These are phyloP conservation scores for Heterobasidion irregulare DNA, from an alignment of 1,284 basidiomycete species.

Conservation along the genomic window DNA sequence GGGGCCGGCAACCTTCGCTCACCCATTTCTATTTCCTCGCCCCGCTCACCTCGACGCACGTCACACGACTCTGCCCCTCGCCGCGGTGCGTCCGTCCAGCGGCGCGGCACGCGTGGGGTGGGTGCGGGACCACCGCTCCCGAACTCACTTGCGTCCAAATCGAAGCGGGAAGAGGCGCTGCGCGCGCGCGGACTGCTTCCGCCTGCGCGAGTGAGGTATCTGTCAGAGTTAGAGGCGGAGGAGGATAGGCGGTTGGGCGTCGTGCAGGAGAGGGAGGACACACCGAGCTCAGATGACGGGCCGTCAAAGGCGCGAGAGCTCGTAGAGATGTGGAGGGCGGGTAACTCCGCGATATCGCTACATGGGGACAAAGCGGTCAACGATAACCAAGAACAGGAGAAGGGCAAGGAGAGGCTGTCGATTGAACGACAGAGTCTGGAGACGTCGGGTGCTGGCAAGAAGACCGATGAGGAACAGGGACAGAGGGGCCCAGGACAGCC, in stretches of 20 bases:
- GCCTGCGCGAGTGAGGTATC: slow-evolving; percentile 14
- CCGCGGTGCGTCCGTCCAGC: neutral
- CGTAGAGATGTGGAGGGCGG: slow-evolving; percentile 21
- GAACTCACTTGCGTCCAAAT: slow-evolving; percentile 17
- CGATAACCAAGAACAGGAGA: neutral
- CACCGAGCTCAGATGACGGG: neutral
- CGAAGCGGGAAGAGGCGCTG: slow-evolving; percentile 22
- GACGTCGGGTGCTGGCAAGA: neutral
- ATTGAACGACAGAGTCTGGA: neutral
- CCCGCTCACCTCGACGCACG: neutral
- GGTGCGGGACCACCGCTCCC: slow-evolving; percentile 12
- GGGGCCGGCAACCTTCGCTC: too few species aligned
- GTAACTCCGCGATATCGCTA: slow-evolving; percentile 6
- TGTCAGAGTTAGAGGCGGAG: slow-evolving; percentile 24
- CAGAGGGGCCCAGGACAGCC: too few species aligned
- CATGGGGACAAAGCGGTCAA: neutral
- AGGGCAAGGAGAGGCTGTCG: neutral
- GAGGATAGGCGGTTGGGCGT: slow-evolving; percentile 18
- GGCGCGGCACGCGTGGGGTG: slow-evolving; percentile 2
- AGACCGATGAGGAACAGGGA: neutral
- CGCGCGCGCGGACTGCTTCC: slow-evolving; percentile 22
- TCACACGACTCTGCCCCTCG: neutral
- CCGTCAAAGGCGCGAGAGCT: slow-evolving; percentile 20
- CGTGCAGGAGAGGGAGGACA: slow-evolving; percentile 4
- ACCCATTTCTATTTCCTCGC: neutral